Conservation (phyloP, 257 asterid species). For the Scutellaria galericulata region DNA sequence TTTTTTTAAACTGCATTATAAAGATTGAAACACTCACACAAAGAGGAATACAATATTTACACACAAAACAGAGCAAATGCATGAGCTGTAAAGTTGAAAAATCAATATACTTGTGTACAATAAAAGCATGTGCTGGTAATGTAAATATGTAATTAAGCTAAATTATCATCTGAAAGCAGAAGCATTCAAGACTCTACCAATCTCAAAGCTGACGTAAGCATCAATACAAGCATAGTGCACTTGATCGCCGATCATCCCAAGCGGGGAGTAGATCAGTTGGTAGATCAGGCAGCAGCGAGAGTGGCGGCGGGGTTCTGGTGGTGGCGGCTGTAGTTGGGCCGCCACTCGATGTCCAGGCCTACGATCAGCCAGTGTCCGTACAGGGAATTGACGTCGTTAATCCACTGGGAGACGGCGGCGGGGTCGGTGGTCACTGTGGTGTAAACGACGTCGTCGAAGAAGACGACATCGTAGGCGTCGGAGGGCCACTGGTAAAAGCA, state of each 20-base stretch:
- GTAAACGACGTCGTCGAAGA: slow-evolving; percentile 36
- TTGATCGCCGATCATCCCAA: slow-evolving; percentile 50
- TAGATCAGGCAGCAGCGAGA: slow-evolving; percentile 46
- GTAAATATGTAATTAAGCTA: neutral
- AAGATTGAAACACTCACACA: too few species aligned
- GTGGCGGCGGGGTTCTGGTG: slow-evolving; percentile 47
- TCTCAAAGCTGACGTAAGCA: slow-evolving; percentile 48
- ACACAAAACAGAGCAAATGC: too few species aligned
- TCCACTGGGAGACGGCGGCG: slow-evolving; percentile 38
- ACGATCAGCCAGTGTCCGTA: slow-evolving; percentile 43
- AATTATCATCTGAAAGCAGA: slow-evolving; percentile 11
- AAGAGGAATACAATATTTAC: too few species aligned
- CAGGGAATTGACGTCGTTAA: slow-evolving; percentile 26
- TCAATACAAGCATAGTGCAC: slow-evolving; percentile 47
- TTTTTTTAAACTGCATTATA: too few species aligned
- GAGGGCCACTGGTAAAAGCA: slow-evolving; percentile 15
- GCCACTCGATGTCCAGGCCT: slow-evolving; percentile 56
- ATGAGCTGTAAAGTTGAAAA: too few species aligned
- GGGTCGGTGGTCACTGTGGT: slow-evolving; percentile 45
- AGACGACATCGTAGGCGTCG: slow-evolving; percentile 34
- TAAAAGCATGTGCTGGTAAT: neutral
- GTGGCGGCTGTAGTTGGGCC: slow-evolving; percentile 33
- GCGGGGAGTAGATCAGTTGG: slow-evolving; percentile 44
- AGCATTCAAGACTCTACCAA: slow-evolving; percentile 44
- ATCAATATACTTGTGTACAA: too few species aligned